phyloP scores from a whole-genome alignment of 768 basidiomycete genomes.

The Trametes gibbosa region DNA sequence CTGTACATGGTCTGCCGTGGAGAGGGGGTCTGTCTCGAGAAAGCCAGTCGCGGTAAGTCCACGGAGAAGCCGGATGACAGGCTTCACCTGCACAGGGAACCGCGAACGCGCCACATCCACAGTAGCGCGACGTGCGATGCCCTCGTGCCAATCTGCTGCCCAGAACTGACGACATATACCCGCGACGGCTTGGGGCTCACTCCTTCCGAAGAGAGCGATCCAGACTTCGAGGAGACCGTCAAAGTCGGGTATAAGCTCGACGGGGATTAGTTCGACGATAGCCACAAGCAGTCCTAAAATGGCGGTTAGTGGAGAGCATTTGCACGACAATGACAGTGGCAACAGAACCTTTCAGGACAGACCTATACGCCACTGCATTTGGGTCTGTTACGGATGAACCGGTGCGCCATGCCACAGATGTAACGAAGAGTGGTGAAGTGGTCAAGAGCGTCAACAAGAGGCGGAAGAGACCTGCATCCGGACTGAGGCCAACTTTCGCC shows the following conservation, averaged over 20 bases:
- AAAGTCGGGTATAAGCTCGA: slow-evolving; percentile 78
- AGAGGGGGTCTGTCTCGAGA: slow-evolving; percentile 69
- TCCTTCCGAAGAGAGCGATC: slow-evolving; percentile 77
- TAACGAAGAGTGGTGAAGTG: slow-evolving; percentile 73
- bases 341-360: slow-evolving; percentile 73
- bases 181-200: slow-evolving; percentile 58
- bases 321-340: background rate
- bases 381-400: slow-evolving; percentile 70
- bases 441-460: slow-evolving; percentile 59
- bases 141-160: slow-evolving; percentile 70
- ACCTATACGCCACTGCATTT: slow-evolving; percentile 76
- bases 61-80: slow-evolving; percentile 68
- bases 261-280: slow-evolving; percentile 67
- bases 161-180: slow-evolving; percentile 82
- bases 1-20: slow-evolving; percentile 45
- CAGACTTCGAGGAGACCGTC: slow-evolving; percentile 71
- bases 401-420: slow-evolving; percentile 63
- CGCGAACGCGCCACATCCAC: slow-evolving; percentile 80
- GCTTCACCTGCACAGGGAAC: slow-evolving; percentile 76
- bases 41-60: slow-evolving; percentile 77
- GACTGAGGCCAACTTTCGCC: slow-evolving; percentile 53
- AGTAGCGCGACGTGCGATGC: slow-evolving; percentile 69
- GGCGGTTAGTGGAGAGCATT: slow-evolving; percentile 9
- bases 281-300: slow-evolving; percentile 69
- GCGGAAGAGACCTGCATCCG: slow-evolving; percentile 58